These are phyloP conservation scores for Microascus cirrosus DNA, from an alignment of 2,329 filamentous ascomycete species.

Conservation along the genomic window DNA sequence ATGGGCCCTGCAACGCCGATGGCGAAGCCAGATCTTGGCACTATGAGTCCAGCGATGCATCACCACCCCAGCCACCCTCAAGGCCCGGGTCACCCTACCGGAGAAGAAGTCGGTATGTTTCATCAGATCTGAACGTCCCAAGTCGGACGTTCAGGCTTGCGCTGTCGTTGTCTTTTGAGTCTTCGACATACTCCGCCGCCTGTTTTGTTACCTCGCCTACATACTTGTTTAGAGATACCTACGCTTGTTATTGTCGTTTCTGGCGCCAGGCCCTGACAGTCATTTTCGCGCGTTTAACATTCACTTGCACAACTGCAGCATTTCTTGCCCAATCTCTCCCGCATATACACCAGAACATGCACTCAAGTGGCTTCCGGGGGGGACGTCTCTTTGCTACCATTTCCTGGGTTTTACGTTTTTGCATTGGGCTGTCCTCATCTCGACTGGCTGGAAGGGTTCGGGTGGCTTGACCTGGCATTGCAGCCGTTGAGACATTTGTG, in stretches of 20 bases:
- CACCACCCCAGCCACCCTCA: conserved; percentile 42
- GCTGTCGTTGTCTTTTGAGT: conserved; percentile 22
- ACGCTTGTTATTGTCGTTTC: conserved; percentile 4
- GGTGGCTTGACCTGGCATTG: background rate
- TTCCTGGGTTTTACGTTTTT: background rate
- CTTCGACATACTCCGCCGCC: conserved; percentile 1
- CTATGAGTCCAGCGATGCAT: conserved; percentile 54
- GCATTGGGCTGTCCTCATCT: background rate
- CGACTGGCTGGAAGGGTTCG: background rate
- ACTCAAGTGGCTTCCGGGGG: background rate
- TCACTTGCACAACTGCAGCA: background rate
- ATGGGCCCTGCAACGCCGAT: conserved; percentile 50
- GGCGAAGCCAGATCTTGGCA: conserved; percentile 54
- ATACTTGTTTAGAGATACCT: conserved; percentile 7
- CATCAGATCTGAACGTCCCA: conserved; percentile 25
- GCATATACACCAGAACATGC: background rate
- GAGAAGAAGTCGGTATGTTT: conserved; percentile 96
- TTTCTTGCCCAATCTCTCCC: background rate
- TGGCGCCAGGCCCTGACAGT: background rate
- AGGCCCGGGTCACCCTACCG: conserved; percentile 50
- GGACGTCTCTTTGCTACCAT: background rate
- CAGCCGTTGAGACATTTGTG: background rate
- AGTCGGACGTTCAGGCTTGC: conserved; percentile 55
- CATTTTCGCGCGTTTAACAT: background rate
- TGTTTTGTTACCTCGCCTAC: conserved; percentile 2